Base-by-base conservation (phyloP, 768 basidiomycete genomes). In the Amanita exitialis region DNA sequence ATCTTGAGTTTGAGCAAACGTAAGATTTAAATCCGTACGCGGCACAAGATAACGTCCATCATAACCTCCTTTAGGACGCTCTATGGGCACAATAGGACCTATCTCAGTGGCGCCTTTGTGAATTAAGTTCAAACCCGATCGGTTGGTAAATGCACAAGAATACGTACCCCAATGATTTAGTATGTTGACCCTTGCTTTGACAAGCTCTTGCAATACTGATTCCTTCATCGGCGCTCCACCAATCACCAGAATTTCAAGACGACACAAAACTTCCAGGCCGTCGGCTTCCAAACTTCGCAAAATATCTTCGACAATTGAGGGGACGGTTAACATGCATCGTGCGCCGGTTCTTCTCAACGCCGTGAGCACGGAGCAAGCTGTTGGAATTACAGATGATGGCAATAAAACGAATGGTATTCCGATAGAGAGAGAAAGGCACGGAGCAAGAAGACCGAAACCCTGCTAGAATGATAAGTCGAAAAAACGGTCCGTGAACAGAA, bases 211-310 rank as follows among this genome's bases (percentile, higher is more conserved):
- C 1, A 62, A 65, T 38, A 70, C 59, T 38, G 45, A 57, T 44
- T 69, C 67, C 36, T 70, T 71, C 63, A 72, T 66, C 1, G 68
- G 66, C 2, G 70, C 70, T 12, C 70, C 69, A 6, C 70, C 70
- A 13, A 66, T 59, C 0, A 63, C 68, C 9, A 72, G 60, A 25
- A 69, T 63, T 25, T 65, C 66, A 12, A 71, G 59, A 6, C 49
- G 53, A 49, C 55, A 59, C 23, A 71, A 54, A 1, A 62, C 63
- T 7, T 62, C 57, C n/a, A 68, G 45, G n/a, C 65, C 67, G 4
- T 53, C 50, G 2, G 50, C 56, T 8, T 55, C 59, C 6, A 60
- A 57, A 13, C 66, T 53, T 1, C 56, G 50, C 27, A 62, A 39
- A 8, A 71, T 62, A 28, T 71, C 69, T 49, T 72, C 69, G 23